Evolutionary conservation across 2,329 filamentous ascomycete species (phyloP), one percentile per base, ranked within the genome.

Genomic region (Hymenotorrendiella dingleyae): DNA sequence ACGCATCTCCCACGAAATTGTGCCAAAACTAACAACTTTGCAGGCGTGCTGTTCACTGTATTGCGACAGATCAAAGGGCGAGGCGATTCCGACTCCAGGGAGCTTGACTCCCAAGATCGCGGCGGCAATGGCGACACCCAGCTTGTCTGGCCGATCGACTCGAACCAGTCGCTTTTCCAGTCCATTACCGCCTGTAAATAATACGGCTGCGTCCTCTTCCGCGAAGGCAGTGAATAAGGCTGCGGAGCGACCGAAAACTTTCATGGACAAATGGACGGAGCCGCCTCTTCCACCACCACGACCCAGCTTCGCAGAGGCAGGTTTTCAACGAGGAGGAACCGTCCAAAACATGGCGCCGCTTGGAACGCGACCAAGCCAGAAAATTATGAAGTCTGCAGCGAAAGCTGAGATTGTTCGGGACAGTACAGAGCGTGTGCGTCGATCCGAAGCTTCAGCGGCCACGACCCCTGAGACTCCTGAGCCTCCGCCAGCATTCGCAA

Each of bases 311-410:
- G 80, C 86, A 68, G 87, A 94, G 61, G 54, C 57, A 28, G 85
- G 84, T 33, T 74, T 93, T 54, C 71, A 83, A 56, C 74, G 83
- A 36, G 78, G 80, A 62, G 86, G 86, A 50, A 85, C 94, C 14
- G 70, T 94, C 45, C 82, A 86, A 64, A 82, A 82, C 56, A 94
- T 94, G 89, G 82, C 81, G 40, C 82, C 89, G 20, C 68, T 95
- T 43, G 89, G 89, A 29, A 74, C 80, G 42, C 71, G 81, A 54
- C 89, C 89, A 10, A 73, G 72, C 17, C 66, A 73, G 36, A 74
- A 78, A 60, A 69, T 80, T 52, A 78, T 80, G 66, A 71, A 67
- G 57, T 60, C 60, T 47, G 56, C 58, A 43, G 53, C 56, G 36
- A 59, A 53, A 44, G 28, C 49, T 12, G 46, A 52, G 10, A n/a